Evolutionary conservation across 768 basidiomycete species (phyloP).

Genomic region (Hirschioporus abietinus): DNA sequence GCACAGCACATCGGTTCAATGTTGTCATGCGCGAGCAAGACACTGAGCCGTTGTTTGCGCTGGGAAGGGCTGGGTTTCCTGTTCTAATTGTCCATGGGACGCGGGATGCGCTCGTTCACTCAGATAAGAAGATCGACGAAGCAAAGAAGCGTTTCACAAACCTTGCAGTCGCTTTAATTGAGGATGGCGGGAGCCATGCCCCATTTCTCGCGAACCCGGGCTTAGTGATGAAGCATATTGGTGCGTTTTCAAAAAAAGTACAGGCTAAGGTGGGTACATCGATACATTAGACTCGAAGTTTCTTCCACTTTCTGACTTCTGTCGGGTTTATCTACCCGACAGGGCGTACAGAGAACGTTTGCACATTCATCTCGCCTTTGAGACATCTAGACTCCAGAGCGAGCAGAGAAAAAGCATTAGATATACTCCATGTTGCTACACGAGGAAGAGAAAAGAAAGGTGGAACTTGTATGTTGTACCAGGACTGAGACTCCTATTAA

Average conservation of each 20-base stretch:
- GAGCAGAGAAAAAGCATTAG: too few relatives aligned
- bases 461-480: too few relatives aligned
- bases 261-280: not conserved
- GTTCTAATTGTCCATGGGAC: conserved; percentile 23
- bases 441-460: too few relatives aligned
- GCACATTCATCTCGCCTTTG: too few relatives aligned
- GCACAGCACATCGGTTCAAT: not conserved
- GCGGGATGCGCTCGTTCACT: conserved; percentile 21
- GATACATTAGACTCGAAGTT: too few relatives aligned
- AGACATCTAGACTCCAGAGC: too few relatives aligned
- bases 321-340: too few relatives aligned
- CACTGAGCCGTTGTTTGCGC: conserved; percentile 18
- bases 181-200: not conserved
- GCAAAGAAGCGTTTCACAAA: conserved; percentile 12
- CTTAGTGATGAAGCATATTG: conserved; percentile 19
- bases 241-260: not conserved
- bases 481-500: too few relatives aligned
- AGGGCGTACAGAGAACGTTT: too few relatives aligned
- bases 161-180: not conserved
- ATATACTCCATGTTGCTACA: too few relatives aligned
- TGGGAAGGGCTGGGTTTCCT: conserved; percentile 22
- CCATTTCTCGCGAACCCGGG: conserved; percentile 20
- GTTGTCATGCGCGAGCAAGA: conserved; percentile 20
- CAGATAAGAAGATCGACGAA: conserved; percentile 19
- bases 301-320: too few relatives aligned